A percentile compares a stretch with the other conserved stretches of the same genome.
Evolutionary conservation across 441 rosid genomes (phyloP).

Genomic region (Daphne laureola): DNA sequence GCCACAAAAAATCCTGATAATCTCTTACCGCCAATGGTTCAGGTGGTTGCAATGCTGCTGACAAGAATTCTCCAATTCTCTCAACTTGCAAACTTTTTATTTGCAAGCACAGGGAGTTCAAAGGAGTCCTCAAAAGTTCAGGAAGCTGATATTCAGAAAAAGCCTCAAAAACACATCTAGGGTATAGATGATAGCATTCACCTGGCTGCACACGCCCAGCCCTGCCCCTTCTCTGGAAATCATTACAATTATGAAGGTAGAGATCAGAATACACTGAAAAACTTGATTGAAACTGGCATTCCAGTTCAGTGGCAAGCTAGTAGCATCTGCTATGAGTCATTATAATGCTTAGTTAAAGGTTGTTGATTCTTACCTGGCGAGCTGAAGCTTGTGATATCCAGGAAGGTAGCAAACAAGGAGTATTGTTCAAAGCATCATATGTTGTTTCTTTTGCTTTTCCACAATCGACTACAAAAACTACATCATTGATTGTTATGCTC

Average conservation of each 20-base stretch:
- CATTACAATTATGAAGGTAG: background rate
- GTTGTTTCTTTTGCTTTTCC: conserved; percentile 99
- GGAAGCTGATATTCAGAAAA: conserved; percentile 98
- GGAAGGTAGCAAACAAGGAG: conserved; percentile 94
- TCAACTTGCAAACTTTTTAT: conserved; percentile 90
- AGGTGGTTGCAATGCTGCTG: conserved; percentile 97
- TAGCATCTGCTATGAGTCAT: background rate
- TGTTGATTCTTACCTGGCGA: conserved; percentile 56
- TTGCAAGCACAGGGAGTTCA: conserved; percentile 99
- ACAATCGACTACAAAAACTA: conserved; percentile 95
- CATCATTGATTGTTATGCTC: conserved; percentile 92
- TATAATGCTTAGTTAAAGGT: background rate
- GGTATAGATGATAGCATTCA: conserved; percentile 92
- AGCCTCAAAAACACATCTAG: conserved; percentile 86
- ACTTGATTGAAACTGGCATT: no score
- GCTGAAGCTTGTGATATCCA: conserved; percentile 99
- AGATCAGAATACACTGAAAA: no score
- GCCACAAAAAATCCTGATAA: no score
- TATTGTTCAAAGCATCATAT: conserved; percentile 97
- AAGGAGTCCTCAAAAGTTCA: conserved; percentile 95
- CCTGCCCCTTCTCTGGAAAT: conserved; percentile 83
- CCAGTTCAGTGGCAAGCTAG: background rate
- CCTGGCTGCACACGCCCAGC: conserved; percentile 98
- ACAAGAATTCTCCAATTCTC: conserved; percentile 88
- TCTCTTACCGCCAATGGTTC: conserved; percentile 79